Evolutionary conservation across 2,329 filamentous ascomycete species (phyloP), one percentile per base, ranked within the genome.

Genomic region (Huntiella abstrusa): DNA sequence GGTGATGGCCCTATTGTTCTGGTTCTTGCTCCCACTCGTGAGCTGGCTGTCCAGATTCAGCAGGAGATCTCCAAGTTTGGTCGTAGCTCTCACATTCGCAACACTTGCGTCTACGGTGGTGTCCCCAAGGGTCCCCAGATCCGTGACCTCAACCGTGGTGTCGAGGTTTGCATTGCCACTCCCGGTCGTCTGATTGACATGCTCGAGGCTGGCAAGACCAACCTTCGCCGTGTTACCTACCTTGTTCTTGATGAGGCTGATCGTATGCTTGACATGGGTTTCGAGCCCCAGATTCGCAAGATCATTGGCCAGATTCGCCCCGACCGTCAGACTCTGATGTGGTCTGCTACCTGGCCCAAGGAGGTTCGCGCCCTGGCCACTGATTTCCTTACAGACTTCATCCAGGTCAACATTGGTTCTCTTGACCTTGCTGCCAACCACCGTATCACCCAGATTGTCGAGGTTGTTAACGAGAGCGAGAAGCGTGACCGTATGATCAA

Each of bases 241-340:
- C 73, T 98, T 49, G 91, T 96, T 55, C 86, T 98, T 53, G 91
- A 98, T 58, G 91, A 98, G 70, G 91, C 91, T 62, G 91, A 98
- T 68, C 88, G 91, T 60, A 98, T 98, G 91, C 73, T 98, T 62
- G 91, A 98, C 69, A 98, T 98, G 91, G 91, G 91, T 77, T 96
- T 98, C 67, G 91, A 98, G 69, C 91, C 91, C 54, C 91, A 96
- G 64, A 96, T 98, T 58, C 85, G 91, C 70, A 96, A 96, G 71
- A 96, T 98, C 54, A 87, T 98, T 55, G 75, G 82, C 53, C 91
- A 98, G 68, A 96, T 96, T 64, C 85, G 91, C 56, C 91, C 91
- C 46, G 91, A 98, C 62, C 81, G 91, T 73, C 91, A 98, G 65
- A 98, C 91, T 52, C 91, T 91, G 71, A 94, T 98, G 86, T 98